Evolutionary conservation across 768 basidiomycete genomes (phyloP), one percentile per base, ranked within the genome.

Genomic region (Tephrocybe sp.): DNA sequence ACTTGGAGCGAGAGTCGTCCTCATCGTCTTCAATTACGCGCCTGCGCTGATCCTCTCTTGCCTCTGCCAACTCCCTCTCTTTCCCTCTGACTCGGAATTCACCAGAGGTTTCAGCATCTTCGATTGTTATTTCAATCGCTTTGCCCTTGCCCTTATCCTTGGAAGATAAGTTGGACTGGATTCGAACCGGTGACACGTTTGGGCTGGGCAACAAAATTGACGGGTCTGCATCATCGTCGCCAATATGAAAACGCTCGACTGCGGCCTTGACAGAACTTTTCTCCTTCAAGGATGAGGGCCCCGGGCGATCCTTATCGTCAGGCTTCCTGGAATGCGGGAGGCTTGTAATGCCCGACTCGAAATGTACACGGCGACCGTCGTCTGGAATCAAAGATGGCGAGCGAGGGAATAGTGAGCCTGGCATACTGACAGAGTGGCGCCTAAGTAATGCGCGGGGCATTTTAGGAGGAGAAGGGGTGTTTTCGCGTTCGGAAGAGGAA

Each of bases 321-420:
- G 23, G 6, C 25, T 11, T 45, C 11, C 18, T 43, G 12, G 40
- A 24, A 11, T 27, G 34, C 8, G 57, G 51, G 9, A 59, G 52
- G 23, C 50, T 59, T 13, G 49, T 3, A 16, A 56, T 47, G 8
- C 51, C 52, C 24, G 63, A 49, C 12, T 67, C 61, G 45, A 78
- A 78, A 21, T 67, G 72, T n/a, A 78, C 73, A 49, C 67, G 76
- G 27, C 66, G 68, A 41, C 51, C 63, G 19, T 59, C 58, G 13
- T 61, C 56, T 19, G 82, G 80, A 24, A 82, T 68, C 11, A 82
- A 69, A n/a, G 87, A 87, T 0, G 80, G 75, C 0, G 89, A 88
- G 8, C 86, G 82, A 4, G 87, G 80, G 60, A 83, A 88, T 11
- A 91, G 77, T 1, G 89, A 78, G 7, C 88, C 89, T 18, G 88